Conservation (phyloP, 768 basidiomycete genomes). For the Crepidotus variabilis region DNA sequence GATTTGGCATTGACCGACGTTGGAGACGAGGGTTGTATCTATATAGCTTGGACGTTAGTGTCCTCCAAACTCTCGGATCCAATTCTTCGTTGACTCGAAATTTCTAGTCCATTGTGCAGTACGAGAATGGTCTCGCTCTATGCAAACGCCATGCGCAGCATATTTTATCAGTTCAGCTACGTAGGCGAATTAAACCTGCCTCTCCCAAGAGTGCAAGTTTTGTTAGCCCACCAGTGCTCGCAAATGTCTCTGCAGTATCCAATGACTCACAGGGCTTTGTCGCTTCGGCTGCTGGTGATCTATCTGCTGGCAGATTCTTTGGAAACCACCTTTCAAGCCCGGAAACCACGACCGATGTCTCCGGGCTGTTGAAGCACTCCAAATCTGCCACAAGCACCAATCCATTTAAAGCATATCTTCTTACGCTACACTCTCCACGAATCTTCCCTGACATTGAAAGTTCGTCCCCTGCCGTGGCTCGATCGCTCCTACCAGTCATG, state of each 20-base stretch:
- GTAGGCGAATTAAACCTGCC: constrained; percentile 28
- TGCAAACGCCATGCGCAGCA: constrained; percentile 50
- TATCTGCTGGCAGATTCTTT: not conserved
- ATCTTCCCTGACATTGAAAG: constrained; percentile 65
- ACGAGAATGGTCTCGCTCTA: constrained; percentile 53
- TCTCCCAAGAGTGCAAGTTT: not conserved
- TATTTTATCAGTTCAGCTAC: constrained; percentile 51
- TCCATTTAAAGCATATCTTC: constrained; percentile 27
- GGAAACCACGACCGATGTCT: not conserved
- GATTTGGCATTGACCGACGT: constrained; percentile 59
- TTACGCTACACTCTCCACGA: constrained; percentile 40
- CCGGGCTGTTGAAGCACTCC: not conserved
- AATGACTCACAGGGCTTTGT: too few species aligned
- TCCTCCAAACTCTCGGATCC: constrained; percentile 4
- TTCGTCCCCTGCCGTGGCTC: constrained; percentile 51
- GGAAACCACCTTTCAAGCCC: not conserved
- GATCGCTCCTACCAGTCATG: constrained; percentile 59
- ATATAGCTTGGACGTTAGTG: constrained; percentile 54
- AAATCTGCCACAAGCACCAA: constrained; percentile 25
- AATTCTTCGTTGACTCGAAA: not conserved
- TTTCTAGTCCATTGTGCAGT: constrained; percentile 60
- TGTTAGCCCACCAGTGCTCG: not conserved
- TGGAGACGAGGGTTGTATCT: constrained; percentile 68
- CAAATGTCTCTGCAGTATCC: too few species aligned
- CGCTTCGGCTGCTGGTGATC: too few species aligned